Base-by-base conservation (phyloP, 2,329 filamentous ascomycete genomes). In the Talaromyces sp. region DNA sequence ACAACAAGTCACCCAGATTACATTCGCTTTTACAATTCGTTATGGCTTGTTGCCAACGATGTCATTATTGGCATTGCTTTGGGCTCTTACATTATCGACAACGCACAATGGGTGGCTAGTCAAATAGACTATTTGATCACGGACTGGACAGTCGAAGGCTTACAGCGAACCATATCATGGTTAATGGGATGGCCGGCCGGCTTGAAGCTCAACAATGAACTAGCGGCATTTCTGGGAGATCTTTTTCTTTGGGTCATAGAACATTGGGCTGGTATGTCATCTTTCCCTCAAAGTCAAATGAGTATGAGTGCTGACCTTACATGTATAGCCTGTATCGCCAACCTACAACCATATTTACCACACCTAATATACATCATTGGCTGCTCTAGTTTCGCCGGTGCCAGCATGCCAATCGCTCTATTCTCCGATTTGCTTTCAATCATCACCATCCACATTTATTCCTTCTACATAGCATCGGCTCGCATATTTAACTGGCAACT, bases 401-500 rank as follows among this genome's bases (percentile, higher is more conserved):
- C 95, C 62, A 97, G 93, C 75, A 93, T 99, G 91, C 93, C 96
- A 1, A 95, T 99, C 62, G 93, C 94, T 22, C 86, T 99, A 67
- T 94, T 97, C 77, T 98, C 94, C 0, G 95, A 99, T 76, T 85
- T 99, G 6, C 84, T 98, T 2, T 97, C 94, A 1, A 85, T 96
- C 56, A 83, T 98, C 67, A 99, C 96, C 1, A 82, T 99, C 40
- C 95, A 99, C 78, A 97, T 99, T 64, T 97, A 98, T 81, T 96
- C 91, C 1, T 99, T 99, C 77, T 99, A 99, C 78, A 89, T 98
- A 65, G 94, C 96, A 17, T 97, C 93, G 8, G 95, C 95, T 2
- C 90, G 95, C 61, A 98, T 99, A 73, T 99, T 94, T 78, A 93
- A 98, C 79, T 99, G 95, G 95, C 95, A 99, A 79, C 88, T 99